phyloP scores from a whole-genome alignment of 495 filamentous ascomycete species.

The Penicillium angulare region DNA sequence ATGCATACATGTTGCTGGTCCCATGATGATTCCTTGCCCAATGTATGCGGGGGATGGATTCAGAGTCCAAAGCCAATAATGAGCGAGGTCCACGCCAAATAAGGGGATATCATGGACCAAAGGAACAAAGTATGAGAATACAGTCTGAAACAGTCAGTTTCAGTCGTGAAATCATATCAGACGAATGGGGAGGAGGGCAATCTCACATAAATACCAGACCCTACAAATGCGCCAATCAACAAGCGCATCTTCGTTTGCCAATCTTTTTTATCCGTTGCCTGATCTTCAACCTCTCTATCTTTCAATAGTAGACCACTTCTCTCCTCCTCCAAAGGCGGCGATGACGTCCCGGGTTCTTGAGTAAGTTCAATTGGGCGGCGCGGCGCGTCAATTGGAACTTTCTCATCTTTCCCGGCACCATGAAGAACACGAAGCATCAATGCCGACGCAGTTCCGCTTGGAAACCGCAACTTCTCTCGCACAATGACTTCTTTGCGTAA shows the following conservation, averaged over 20 bases:
- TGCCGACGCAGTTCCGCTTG: constrained; percentile 91
- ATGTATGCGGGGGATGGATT: constrained; percentile 95
- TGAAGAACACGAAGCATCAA: constrained; percentile 89
- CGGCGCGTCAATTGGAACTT: constrained; percentile 5
- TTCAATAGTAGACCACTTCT: constrained; percentile 22
- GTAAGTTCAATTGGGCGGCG: constrained; percentile 4
- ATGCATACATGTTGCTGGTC: constrained; percentile 85
- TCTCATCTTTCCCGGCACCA: constrained; percentile 49
- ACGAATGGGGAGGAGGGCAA: background rate
- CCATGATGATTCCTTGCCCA: constrained; percentile 78
- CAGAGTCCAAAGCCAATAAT: constrained; percentile 90
- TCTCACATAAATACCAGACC: constrained; percentile 55
- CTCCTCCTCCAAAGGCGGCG: constrained; percentile 8
- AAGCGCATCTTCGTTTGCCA: constrained; percentile 64
- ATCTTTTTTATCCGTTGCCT: constrained; percentile 43
- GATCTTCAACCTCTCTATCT: constrained; percentile 22
- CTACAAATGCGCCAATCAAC: constrained; percentile 55
- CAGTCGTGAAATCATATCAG: background rate
- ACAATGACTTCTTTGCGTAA: constrained; percentile 86
- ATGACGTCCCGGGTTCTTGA: background rate
- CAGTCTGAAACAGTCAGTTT: constrained; percentile 53
- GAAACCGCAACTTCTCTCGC: constrained; percentile 87
- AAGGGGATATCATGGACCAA: constrained; percentile 80
- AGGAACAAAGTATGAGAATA: constrained; percentile 91
- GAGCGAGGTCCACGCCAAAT: constrained; percentile 70